Base-by-base conservation (phyloP, 1,284 basidiomycete species). In the Clitocybe nebularis region DNA sequence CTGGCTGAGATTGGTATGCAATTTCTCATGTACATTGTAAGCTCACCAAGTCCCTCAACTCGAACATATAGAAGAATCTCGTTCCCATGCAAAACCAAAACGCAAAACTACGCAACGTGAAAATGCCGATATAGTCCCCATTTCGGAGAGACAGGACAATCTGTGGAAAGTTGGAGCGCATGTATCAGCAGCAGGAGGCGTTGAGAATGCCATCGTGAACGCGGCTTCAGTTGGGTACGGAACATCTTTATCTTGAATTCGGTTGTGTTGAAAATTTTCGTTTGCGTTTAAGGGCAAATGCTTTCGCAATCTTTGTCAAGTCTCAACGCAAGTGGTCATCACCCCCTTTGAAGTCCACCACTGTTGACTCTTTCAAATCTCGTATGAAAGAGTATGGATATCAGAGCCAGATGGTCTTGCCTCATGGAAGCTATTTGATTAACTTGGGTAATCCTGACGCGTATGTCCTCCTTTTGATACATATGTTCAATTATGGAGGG, bases 381-480 rank as follows among this genome's bases (percentile, higher is more conserved):
- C 68, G 75, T 14, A 71, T 89, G 72, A 56, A 65, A 43, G 67
- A 70, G 20, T 73, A 81, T 48, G 74, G 75, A 0, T 90, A 89
- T 54, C 64, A 71, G 0, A 62, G 74, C 2, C 64, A 68, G 20
- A 66, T 82, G 46, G 73, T 91, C 2, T 65, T 93, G 3, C 89
- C 89, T 0, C 90, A 93, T 50, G 89, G 89, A 13, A 90, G 80
- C 57, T 94, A 93, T 57, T 73, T 94, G 21, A 77, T 93, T 45
- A 93, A 93, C 56, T 70, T 93, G 0, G 90, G 82, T 4, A 92
- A 93, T 54, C 84, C 86, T 0, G 86, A 92, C 49, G 52, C 53
- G 86, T 88, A 43, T 45, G 82, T 63, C 44, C 9, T 10, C 14
- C 25, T 35, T n/a, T n/a, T n/a, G n/a, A n/a, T n/a, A n/a, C n/a